Evolutionary conservation across 139 green algal genomes (phyloP), one percentile per base, ranked within the genome.

Genomic region (Picochlorum sp.): DNA sequence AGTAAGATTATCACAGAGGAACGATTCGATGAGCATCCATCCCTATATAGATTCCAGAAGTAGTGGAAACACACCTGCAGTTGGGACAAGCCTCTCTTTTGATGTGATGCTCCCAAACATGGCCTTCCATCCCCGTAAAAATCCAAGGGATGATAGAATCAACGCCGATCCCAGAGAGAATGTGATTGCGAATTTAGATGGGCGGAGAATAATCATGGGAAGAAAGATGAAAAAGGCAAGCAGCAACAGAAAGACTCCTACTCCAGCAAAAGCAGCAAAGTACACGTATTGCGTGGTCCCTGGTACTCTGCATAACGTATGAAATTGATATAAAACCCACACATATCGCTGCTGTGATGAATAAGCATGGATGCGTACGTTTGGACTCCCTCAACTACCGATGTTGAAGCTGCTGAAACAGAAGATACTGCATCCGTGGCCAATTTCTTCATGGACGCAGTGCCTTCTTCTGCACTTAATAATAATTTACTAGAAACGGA

Each of bases 181-280:
- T 62, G 71, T 89, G 10, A 96, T 68, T 3, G 92, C 92, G 78
- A 97, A 98, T 73, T 95, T 98, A 23, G 89, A 85, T n/a, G 92
- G 92, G 0, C 82, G 69, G 11, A 97, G 51, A 50, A 95, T 86
- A 55, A 97, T 84, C 21, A 96, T 71, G 1, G 92, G 92, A 1
- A 98, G 78, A 68, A 92, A 92, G 8, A 98, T 58, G 54, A 82
- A 83, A 71, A 98, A 95, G 1, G 91, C 78, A 20, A 98, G 67
- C 18, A 85, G 52, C 15, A 97, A 78, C 68, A 95, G 89, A 10
- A 96, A 61, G 15, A 73, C 24, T 2, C 88, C 87, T 21, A 50
- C 72, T 8, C 59, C 80, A 45, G 89, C 30, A 20, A 95, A 81
- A 4, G 57, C 73, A 20, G 60, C 71, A 67, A 89, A 90, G 67